phyloP scores from a whole-genome alignment of 805 yeast genomes.

The Teunomyces pallodes region DNA sequence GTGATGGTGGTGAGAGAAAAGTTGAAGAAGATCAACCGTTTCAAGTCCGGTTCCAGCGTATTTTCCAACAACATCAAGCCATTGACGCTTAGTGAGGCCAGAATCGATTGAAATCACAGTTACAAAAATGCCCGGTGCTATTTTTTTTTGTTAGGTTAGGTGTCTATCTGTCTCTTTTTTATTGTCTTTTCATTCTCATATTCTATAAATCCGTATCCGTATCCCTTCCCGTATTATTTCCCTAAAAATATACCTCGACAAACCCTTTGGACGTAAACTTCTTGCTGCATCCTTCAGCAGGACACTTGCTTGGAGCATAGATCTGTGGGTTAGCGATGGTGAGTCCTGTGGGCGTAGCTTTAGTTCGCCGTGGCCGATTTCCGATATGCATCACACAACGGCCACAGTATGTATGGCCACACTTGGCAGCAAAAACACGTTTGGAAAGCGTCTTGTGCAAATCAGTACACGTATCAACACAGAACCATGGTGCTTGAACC shows the following conservation, averaged over 20 bases:
- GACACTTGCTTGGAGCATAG: slow-evolving; percentile 59
- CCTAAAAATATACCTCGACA: slow-evolving; percentile 45
- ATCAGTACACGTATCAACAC: slow-evolving; percentile 45
- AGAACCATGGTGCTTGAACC: slow-evolving; percentile 67
- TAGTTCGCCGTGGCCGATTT: slow-evolving; percentile 32
- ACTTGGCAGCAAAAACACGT: slow-evolving; percentile 60
- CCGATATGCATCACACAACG: slow-evolving; percentile 72
- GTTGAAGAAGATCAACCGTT: slow-evolving; percentile 63
- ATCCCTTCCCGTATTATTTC: not conserved
- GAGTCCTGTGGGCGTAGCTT: slow-evolving; percentile 15
- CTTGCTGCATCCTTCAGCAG: slow-evolving; percentile 49
- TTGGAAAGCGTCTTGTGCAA: slow-evolving; percentile 60
- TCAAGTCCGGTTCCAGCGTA: slow-evolving; percentile 46
- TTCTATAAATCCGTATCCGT: not conserved
- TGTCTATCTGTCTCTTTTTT: not conserved
- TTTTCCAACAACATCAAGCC: slow-evolving; percentile 57
- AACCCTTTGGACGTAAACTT: slow-evolving; percentile 46
- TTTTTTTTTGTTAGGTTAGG: not conserved
- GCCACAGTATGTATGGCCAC: slow-evolving; percentile 90
- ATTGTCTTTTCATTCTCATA: not conserved
- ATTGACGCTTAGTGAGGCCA: slow-evolving; percentile 47
- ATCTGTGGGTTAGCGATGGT: slow-evolving; percentile 33
- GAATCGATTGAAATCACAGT: slow-evolving; percentile 30
- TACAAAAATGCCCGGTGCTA: slow-evolving; percentile 3
- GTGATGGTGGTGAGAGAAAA: slow-evolving; percentile 79